Conservation (phyloP, 2,329 filamentous ascomycete species). For the Aspergillus sp. region DNA sequence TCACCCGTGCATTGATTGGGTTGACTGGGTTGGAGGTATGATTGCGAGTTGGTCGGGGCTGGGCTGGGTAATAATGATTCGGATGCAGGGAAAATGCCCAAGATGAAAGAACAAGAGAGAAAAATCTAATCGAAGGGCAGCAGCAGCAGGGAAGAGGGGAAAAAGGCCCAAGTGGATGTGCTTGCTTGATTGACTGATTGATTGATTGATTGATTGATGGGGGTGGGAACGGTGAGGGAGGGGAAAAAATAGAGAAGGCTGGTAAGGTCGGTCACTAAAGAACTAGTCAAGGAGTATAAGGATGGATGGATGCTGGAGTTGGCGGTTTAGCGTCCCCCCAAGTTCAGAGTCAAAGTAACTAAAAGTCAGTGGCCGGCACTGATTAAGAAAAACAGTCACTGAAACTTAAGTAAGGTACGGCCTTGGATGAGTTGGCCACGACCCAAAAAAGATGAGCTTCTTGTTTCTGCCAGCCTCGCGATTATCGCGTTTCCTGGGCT, state of each 20-base stretch:
- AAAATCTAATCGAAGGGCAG: neutral
- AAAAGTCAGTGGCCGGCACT: neutral
- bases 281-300: neutral
- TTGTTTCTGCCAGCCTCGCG: neutral
- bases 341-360: no score
- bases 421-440: conserved; percentile 5
- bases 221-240: neutral
- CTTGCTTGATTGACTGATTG: neutral
- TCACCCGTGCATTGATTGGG: conserved; percentile 1
- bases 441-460: neutral
- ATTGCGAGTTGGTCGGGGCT: neutral
- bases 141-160: neutral
- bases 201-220: neutral
- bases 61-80: neutral
- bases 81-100: neutral
- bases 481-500: neutral
- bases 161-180: conserved; percentile 7
- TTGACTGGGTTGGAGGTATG: no score
- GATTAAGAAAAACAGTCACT: neutral
- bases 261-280: conserved; percentile 13
- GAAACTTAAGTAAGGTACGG: conserved; percentile 5
- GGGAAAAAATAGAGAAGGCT: conserved; percentile 26
- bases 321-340: neutral
- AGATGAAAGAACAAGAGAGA: neutral
- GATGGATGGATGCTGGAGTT: neutral